Evolutionary conservation across 140 eudicot species (phyloP).

Genomic region (Oenanthe javanica): DNA sequence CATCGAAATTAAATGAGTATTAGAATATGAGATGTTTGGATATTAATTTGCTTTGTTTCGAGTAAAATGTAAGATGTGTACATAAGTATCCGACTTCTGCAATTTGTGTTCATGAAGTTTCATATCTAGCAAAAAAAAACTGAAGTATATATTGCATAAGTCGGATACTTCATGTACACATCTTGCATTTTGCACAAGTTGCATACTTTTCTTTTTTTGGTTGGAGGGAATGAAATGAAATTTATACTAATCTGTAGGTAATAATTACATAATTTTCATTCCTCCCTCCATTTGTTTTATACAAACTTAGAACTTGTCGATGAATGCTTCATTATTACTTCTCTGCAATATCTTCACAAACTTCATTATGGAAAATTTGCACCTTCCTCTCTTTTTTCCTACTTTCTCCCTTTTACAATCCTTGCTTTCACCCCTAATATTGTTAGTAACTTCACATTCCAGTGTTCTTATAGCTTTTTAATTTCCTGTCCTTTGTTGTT

Average conservation of each 20-base stretch:
- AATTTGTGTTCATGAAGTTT: not conserved
- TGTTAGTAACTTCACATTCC: not conserved
- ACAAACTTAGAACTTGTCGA: not conserved
- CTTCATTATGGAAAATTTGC: not conserved
- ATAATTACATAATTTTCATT: not conserved
- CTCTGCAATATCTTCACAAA: not conserved
- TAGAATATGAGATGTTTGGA: not conserved
- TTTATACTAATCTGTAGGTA: not conserved
- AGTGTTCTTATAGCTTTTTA: slow-evolving; percentile 4
- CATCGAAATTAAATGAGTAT: not conserved
- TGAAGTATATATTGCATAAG: too few species aligned
- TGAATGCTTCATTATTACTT: not conserved
- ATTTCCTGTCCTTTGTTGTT: slow-evolving; percentile 4
- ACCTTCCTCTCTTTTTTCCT: not conserved
- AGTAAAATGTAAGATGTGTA: not conserved
- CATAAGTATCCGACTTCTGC: not conserved
- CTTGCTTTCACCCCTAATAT: not conserved
- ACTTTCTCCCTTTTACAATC: not conserved
- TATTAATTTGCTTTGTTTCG: not conserved
- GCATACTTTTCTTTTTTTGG: not conserved
- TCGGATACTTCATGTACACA: too few species aligned
- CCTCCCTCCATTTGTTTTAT: not conserved
- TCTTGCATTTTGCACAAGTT: not conserved
- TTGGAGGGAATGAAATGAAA: not conserved
- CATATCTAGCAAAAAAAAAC: not conserved